Evolutionary conservation across 2,329 filamentous ascomycete genomes (phyloP), one percentile per base, ranked within the genome.

Genomic region (Aureobasidium mangrovei): DNA sequence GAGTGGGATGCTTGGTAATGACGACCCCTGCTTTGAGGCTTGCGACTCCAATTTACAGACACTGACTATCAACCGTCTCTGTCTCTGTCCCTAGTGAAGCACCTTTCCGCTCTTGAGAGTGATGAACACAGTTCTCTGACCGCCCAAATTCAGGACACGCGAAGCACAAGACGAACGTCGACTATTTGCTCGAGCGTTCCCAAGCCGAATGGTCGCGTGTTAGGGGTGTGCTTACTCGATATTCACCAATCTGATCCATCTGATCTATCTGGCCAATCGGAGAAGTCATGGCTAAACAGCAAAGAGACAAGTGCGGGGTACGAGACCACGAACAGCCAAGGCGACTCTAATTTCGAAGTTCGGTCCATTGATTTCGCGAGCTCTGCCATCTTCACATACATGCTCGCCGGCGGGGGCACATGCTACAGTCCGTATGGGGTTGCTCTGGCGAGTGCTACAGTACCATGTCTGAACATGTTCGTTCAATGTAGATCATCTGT

Each of bases 401-500:
- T 33, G 38, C 38, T 51, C 47, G 38, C 38, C 47, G 47, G 47
- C 29, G 47, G 47, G 38, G 47, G 47, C 46, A 39, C 35, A 49
- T 40, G 35, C 46, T 39, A 49, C 46, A 35, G 27, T 49, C 35
- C 46, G 35, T 49, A 49, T 40, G 7, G n/a, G 6, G 32, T 32
- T 32, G n/a, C 29, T 31, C 12, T 32, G 4, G 35, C 35, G 27
- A 49, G 18, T 49, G 38, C 38, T 41, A 42, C 47, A 35, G 40
- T 49, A 31, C 27, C 46, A 18, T 18, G 18, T 18, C 35, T 36
- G 40, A 49, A 49, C 46, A 40, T 49, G 27, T 38, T 28, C 46
- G 28, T 7, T 27, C 5, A n/a, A n/a, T 42, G 47, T 35, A 41
- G 47, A 51, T 51, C 47, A 28, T 40, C 29, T 27, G 33, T 7